phyloP scores from a whole-genome alignment of 2,329 filamentous ascomycete genomes.

The Mycogone perniciosa region DNA sequence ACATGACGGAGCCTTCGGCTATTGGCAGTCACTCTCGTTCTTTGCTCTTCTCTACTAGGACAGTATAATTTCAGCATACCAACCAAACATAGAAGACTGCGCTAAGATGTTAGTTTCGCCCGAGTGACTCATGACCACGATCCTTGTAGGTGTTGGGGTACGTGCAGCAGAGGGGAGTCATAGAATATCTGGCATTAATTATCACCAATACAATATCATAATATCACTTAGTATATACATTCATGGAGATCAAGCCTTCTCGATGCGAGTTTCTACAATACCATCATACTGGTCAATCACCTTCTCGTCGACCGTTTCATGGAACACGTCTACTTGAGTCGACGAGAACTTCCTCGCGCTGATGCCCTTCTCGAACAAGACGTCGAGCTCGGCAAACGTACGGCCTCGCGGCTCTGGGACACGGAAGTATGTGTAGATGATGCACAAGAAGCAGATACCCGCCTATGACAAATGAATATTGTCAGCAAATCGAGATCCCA shows the following conservation, averaged over 20 bases:
- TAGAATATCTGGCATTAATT: no score
- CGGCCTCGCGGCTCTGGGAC: slow-evolving; percentile 70
- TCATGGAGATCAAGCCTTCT: slow-evolving; percentile 1
- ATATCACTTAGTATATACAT: background rate
- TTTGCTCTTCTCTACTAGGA: background rate
- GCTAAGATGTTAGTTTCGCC: background rate
- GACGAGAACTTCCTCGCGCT: slow-evolving; percentile 65
- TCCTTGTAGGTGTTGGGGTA: no score
- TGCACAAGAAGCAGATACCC: slow-evolving; percentile 71
- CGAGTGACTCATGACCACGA: background rate
- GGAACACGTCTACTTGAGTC: slow-evolving; percentile 51
- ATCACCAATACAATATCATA: background rate
- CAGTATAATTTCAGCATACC: slow-evolving; percentile 3
- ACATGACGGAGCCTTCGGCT: background rate
- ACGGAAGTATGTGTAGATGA: slow-evolving; percentile 59
- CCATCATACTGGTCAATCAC: slow-evolving; percentile 45
- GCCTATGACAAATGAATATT: slow-evolving; percentile 35
- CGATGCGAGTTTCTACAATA: slow-evolving; percentile 17
- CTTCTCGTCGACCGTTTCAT: slow-evolving; percentile 41
- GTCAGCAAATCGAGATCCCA: background rate
- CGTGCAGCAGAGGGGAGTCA: no score
- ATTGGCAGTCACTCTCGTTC: background rate
- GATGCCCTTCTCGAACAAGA: slow-evolving; percentile 71
- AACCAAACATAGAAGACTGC: background rate
- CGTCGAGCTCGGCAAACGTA: slow-evolving; percentile 78